Conservation (phyloP, 2,329 filamentous ascomycete genomes). For the Calycina herbarum region DNA sequence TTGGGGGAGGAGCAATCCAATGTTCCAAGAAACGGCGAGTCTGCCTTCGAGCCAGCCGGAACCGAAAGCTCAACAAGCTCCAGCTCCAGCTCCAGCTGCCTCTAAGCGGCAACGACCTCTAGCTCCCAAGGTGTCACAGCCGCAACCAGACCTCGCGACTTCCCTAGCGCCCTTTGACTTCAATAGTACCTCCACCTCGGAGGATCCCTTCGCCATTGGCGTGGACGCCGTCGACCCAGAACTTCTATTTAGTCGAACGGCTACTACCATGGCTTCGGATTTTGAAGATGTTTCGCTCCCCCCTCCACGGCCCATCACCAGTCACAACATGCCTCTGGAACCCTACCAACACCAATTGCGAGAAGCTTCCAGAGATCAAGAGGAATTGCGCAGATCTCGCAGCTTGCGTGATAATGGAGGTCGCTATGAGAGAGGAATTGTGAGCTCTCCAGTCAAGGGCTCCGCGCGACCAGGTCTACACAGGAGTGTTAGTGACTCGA, state of each 20-base stretch:
- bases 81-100: conserved; percentile 40
- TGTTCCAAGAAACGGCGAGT: conserved; percentile 50
- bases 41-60: conserved; percentile 16
- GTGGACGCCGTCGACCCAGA: conserved; percentile 59
- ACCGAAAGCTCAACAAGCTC: conserved; percentile 41
- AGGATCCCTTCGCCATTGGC: conserved; percentile 53
- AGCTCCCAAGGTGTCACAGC: conserved; percentile 43
- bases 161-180: conserved; percentile 44
- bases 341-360: conserved; percentile 38
- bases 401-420: conserved; percentile 27
- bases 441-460: conserved; percentile 36
- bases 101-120: conserved; percentile 47
- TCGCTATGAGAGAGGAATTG: conserved; percentile 31
- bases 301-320: conserved; percentile 31
- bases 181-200: conserved; percentile 41
- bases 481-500: conserved; percentile 35
- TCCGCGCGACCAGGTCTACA: conserved; percentile 31
- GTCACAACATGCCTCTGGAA: conserved; percentile 27
- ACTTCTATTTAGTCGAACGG: conserved; percentile 52
- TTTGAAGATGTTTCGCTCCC: conserved; percentile 33
- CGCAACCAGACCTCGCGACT: conserved; percentile 41
- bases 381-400: conserved; percentile 34
- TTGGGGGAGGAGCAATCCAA: conserved; percentile 56
- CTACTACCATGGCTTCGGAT: conserved; percentile 23
- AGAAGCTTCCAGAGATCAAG: conserved; percentile 35